phyloP scores from a whole-genome alignment of 768 basidiomycete species.

The Mycena rebaudengoi region DNA sequence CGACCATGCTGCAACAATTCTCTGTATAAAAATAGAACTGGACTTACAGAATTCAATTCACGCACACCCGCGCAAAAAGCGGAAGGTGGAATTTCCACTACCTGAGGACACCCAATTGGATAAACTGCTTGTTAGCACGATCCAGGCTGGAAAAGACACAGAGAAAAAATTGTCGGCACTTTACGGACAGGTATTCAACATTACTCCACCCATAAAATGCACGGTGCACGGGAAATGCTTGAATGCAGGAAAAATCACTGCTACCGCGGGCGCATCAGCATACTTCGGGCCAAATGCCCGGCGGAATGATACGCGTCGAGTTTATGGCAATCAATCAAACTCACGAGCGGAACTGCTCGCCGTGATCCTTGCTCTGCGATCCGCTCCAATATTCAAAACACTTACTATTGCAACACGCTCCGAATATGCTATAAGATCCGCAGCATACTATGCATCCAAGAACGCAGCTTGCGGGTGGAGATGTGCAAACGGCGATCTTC shows the following conservation, averaged over 20 bases:
- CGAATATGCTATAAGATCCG: neutral
- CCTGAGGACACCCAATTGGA: slow-evolving; percentile 1
- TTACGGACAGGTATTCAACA: neutral
- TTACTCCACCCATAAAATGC: neutral
- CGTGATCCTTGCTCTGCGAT: neutral
- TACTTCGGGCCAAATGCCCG: neutral
- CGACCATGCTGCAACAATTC: neutral
- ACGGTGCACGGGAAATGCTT: slow-evolving; percentile 4
- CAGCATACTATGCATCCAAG: neutral
- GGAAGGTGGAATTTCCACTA: neutral
- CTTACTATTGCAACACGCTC: slow-evolving; percentile 4
- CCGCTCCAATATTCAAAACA: neutral
- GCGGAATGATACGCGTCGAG: neutral
- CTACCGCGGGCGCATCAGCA: neutral
- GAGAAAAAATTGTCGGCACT: neutral
- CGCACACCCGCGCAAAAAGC: neutral
- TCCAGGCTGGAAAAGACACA: neutral
- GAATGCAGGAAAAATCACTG: neutral
- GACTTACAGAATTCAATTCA: neutral
- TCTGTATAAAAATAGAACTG: neutral
- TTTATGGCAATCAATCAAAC: neutral
- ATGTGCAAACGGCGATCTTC: slow-evolving; percentile 8
- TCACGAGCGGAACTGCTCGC: neutral
- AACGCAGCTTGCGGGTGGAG: slow-evolving; percentile 1
- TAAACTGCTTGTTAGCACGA: neutral